phyloP scores from a whole-genome alignment of 768 basidiomycete genomes.

The Boletus barrowsii region DNA sequence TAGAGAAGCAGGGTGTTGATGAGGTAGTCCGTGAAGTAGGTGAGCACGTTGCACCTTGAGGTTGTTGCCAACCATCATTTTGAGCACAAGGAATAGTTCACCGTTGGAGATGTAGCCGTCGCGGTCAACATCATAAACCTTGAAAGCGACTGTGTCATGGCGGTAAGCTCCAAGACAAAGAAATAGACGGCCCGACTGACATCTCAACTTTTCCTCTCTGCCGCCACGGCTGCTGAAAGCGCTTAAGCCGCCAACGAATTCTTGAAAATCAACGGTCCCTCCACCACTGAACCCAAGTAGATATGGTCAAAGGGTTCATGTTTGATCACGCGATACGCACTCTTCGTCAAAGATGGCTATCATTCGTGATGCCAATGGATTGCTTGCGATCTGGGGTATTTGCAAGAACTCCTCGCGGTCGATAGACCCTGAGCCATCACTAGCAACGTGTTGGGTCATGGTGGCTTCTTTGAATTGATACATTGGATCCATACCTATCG shows the following conservation, averaged over 20 bases:
- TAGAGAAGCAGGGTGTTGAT: conserved; percentile 27
- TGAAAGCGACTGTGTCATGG: conserved; percentile 84
- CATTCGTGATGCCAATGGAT: conserved; percentile 94
- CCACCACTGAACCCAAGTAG: conserved; percentile 64
- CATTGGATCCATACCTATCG: conserved; percentile 61
- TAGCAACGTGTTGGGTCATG: conserved; percentile 25
- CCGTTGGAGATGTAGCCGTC: conserved; percentile 98
- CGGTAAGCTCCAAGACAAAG: neutral
- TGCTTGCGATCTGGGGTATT: conserved; percentile 98
- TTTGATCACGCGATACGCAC: conserved; percentile 49
- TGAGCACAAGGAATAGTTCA: conserved; percentile 95
- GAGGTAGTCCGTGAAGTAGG: neutral
- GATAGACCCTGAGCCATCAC: conserved; percentile 96
- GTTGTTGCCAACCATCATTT: conserved; percentile 99
- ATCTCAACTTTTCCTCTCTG: conserved; percentile 93
- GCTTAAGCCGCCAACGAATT: conserved; percentile 96
- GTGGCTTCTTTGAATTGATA: neutral
- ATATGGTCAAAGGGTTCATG: neutral
- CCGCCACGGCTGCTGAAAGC: conserved; percentile 97
- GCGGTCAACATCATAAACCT: conserved; percentile 98
- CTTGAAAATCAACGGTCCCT: conserved; percentile 98
- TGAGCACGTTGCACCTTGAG: conserved; percentile 63
- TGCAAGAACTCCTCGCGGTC: conserved; percentile 98
- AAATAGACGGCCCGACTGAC: conserved; percentile 45
- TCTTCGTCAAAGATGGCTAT: conserved; percentile 99